Evolutionary conservation across 192 early-diverging fungal genomes (phyloP), one percentile per base, ranked within the genome.

Genomic region (Mortierella antarctica): DNA sequence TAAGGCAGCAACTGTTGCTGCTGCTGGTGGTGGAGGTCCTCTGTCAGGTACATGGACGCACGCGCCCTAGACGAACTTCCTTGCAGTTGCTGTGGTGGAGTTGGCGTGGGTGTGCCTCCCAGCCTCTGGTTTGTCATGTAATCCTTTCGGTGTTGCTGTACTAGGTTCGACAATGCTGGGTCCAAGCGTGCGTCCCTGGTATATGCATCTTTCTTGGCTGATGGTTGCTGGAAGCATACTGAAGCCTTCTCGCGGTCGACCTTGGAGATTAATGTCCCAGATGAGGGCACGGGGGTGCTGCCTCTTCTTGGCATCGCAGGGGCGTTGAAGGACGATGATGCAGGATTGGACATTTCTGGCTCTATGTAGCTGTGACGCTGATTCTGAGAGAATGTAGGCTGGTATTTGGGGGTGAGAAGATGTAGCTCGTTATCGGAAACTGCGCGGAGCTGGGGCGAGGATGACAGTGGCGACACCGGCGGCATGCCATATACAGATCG

Each of bases 101-200:
- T 20, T 4, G 57, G 57, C 31, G 41, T 54, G 20, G 67, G 67
- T n/a, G 74, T 70, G 5, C 75, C 75, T 17, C 75, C 68, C 9
- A 80, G 59, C 12, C 76, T 49, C 14, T 80, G 76, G 60, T 80
- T 80, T 11, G 65, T 80, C 54, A 52, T 80, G n/a, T 67, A 80
- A 31, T 80, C 76, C 59, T 53, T 66, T 13, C 76, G 63, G 41
- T 80, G 76, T n/a, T 80, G 76, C 53, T 80, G 70, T 6, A 67
- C 64, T n/a, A 80, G 49, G 48, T 63, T 80, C 7, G 76, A 67
- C 14, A 80, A 42, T 23, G 53, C 70, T 7, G 76, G 76, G 40
- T 80, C 76, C 53, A 80, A 15, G 51, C 71, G 54, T 10, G 69
- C 47, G 39, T 80, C 76, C 40, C 60, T 42, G 14, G 52, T 71